These are phyloP conservation scores for Flaveria bidentis DNA, from an alignment of 129 eudicot species.

Conservation along the genomic window DNA sequence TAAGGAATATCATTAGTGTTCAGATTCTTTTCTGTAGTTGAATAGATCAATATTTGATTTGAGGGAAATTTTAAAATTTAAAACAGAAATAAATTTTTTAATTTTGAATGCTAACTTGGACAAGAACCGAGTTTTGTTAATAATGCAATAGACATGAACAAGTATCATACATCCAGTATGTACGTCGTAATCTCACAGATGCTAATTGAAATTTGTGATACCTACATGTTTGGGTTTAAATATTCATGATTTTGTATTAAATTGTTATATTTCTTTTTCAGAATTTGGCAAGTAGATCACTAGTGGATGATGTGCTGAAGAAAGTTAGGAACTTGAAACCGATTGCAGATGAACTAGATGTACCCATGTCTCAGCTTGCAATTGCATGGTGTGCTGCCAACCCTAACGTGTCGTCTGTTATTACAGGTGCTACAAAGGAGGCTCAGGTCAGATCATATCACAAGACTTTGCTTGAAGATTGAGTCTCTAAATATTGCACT, in stretches of 20 bases:
- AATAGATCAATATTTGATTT: too few relatives aligned
- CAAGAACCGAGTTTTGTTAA: constrained; percentile 3
- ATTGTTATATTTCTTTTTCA: constrained; percentile 30
- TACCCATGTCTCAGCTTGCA: constrained; percentile 87
- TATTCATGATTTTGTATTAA: neutral
- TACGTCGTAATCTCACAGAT: neutral
- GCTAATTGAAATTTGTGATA: neutral
- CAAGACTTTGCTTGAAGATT: neutral
- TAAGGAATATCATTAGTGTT: too few relatives aligned
- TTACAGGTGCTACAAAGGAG: constrained; percentile 89
- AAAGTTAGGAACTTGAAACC: constrained; percentile 79
- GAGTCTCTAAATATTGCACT: neutral
- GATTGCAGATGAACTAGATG: constrained; percentile 74
- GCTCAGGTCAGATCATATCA: constrained; percentile 54
- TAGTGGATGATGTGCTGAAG: constrained; percentile 87
- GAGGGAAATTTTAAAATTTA: too few relatives aligned
- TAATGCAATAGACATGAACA: neutral
- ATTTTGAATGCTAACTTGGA: neutral
- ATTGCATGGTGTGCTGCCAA: constrained; percentile 97
- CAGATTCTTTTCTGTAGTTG: too few relatives aligned
- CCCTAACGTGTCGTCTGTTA: constrained; percentile 89
- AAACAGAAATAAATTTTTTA: too few relatives aligned
- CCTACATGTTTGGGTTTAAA: neutral
- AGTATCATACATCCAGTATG: neutral
- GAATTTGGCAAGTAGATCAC: constrained; percentile 80